These are phyloP conservation scores for Endotrypanum monterogeii DNA, from an alignment of 208 protist genomes.

Conservation along the genomic window DNA sequence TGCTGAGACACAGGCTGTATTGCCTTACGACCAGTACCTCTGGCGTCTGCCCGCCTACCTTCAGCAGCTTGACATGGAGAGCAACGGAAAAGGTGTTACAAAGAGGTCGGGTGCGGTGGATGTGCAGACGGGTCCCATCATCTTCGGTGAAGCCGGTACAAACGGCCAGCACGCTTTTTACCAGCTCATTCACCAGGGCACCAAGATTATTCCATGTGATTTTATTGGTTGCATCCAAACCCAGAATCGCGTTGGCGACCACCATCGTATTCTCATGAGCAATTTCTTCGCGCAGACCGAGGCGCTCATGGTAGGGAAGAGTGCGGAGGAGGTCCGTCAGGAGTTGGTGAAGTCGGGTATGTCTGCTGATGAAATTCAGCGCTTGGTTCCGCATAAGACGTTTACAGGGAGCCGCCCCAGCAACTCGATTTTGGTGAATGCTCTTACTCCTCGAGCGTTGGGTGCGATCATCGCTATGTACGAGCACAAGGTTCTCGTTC, in stretches of 20 bases:
- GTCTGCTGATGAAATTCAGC: slow-evolving; percentile 57
- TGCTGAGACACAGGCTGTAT: slow-evolving; percentile 94
- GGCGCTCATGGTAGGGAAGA: slow-evolving; percentile 97
- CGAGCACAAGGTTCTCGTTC: slow-evolving; percentile 98
- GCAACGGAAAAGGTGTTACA: slow-evolving; percentile 95
- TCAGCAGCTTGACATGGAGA: slow-evolving; percentile 98
- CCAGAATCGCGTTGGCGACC: slow-evolving; percentile 93
- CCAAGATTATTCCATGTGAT: slow-evolving; percentile 96
- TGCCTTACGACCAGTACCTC: slow-evolving; percentile 98
- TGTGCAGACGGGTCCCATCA: slow-evolving; percentile 94
- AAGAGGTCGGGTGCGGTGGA: slow-evolving; percentile 56
- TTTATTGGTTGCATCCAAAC: slow-evolving; percentile 94
- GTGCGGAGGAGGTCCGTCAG: slow-evolving; percentile 69
- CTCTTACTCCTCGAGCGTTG: slow-evolving; percentile 92
- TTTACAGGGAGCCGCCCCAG: slow-evolving; percentile 96
- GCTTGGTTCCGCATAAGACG: slow-evolving; percentile 78
- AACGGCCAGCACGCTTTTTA: slow-evolving; percentile 96
- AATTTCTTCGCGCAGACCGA: slow-evolving; percentile 98
- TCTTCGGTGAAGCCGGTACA: slow-evolving; percentile 97
- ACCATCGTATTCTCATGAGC: slow-evolving; percentile 95
- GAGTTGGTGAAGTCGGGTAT: slow-evolving; percentile 71
- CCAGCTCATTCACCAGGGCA: slow-evolving; percentile 97
- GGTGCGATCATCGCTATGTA: slow-evolving; percentile 97
- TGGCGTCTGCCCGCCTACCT: slow-evolving; percentile 97
- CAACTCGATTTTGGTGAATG: slow-evolving; percentile 95